Evolutionary conservation across 2,329 filamentous ascomycete genomes (phyloP), one percentile per base, ranked within the genome.

Genomic region (Graphilbum fragrans): DNA sequence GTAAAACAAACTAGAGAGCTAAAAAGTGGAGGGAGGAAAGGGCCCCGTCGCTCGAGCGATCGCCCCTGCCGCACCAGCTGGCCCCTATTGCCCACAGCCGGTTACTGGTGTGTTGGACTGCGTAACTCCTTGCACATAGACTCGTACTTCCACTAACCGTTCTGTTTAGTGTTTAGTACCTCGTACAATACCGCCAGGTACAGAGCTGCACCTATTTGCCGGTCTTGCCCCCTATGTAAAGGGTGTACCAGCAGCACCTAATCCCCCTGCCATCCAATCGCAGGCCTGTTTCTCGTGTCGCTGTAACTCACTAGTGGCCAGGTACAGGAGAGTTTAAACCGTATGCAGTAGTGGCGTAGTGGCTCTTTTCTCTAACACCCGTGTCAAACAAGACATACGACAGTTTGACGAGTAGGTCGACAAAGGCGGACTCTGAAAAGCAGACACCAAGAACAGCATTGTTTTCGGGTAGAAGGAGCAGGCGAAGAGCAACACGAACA

Each of bases 1-100:
- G 45, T 49, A 47, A 49, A 49, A 49, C 45, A 49, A 18, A 40
- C 43, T 46, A 47, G n/a, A 38, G 29, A 31, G 35, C 12, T 36
- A 18, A 41, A 44, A 41, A 45, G 35, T 38, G 42, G 39, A 41
- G 41, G 38, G n/a, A 19, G 16, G 16, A 16, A 34, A 18, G 27
- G 19, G 19, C 19, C 31, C 31, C 25, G 14, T 38, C 23, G 29
- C 12, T 31, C 25, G 25, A n/a, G n/a, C n/a, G n/a, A 27, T 27
- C 25, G 25, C 25, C 25, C 25, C 25, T 31, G 5, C 6, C 29
- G 5, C 7, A 14, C 29, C 29, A 14, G 29, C 29, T 16, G 29
- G 29, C 25, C 25, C 7, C 25, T 27, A 27, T 27, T 16, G 11
- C 29, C 14, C 29, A 6, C n/a, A 18, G 14, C 8, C 14, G 14